Evolutionary conservation across 306 rosid genomes (phyloP), one percentile per base, ranked within the genome.

Genomic region (Coriaria nepalensis): DNA sequence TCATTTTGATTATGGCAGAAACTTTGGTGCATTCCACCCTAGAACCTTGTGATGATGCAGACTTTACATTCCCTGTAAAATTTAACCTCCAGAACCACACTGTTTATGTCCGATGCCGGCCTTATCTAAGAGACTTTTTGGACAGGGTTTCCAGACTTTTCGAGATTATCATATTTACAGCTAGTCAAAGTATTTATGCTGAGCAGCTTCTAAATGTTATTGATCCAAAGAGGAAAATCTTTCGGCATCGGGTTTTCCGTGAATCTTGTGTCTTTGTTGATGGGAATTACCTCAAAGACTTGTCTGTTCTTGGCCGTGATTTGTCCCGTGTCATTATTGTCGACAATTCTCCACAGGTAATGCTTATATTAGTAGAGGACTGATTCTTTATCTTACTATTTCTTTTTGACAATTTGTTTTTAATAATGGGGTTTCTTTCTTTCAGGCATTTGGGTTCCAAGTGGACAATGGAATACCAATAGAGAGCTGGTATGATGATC

Each of bases 391-490:
- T 20, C 29, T 20, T 20, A 0, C 47, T 38, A 14, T 5, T 42
- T 40, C 36, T 7, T 40, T 29, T 13, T n/a, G n/a, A n/a, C n/a
- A n/a, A n/a, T n/a, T n/a, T 42, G 12, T 55, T 33, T 5, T 53
- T 40, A 8, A 55, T 12, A 10, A 32, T 43, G 0, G 43, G 29
- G 29, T 43, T 54, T 9, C 40, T 32, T 45, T 63, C 9, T 55
- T 65, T 32, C 81, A 85, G 98, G 96, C 98, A 47, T 92, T 92
- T 57, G 98, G 98, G 41, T 92, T 82, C 68, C 98, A 92, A 73
- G 98, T 92, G 65, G 96, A 92, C 69, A 92, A 92, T 66, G 98
- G 98, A 52, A 79, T 92, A 65, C 98, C 98, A 2, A 92, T 92
- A 40, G 98, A 92, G 76, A 92, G 98, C 78, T 92, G 98, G 98